A percentile compares a stretch with the other conserved stretches of the same genome.
phyloP scores from a whole-genome alignment of 768 basidiomycete genomes.

The Mycena amicta region DNA sequence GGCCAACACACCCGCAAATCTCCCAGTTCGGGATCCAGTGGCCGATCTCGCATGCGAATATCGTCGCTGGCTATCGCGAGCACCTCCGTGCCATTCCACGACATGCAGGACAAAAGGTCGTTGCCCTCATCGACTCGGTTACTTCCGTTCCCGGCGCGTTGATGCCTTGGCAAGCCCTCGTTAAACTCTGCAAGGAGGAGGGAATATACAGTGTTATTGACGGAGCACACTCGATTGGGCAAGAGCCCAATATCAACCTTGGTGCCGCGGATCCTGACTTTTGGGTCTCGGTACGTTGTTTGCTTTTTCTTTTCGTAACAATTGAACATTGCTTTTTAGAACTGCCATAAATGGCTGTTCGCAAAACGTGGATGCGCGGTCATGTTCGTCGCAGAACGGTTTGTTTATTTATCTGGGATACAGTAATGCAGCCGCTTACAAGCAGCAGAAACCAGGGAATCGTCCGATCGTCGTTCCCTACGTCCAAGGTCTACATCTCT shows the following conservation, averaged over 20 bases:
- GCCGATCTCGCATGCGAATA: conserved; percentile 52
- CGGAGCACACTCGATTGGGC: conserved; percentile 79
- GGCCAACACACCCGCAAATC: conserved; percentile 46
- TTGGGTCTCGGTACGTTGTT: conserved; percentile 62
- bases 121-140: conserved; percentile 69
- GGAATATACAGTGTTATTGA: conserved; percentile 68
- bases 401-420: no score
- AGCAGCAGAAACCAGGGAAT: conserved; percentile 61
- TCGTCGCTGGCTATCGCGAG: conserved; percentile 52
- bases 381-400: conserved; percentile 41
- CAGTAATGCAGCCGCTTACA: no score
- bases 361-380: conserved; percentile 59
- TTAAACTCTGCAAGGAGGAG: conserved; percentile 63
- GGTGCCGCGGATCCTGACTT: conserved; percentile 54
- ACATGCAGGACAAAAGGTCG: conserved; percentile 43
- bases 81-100: conserved; percentile 29
- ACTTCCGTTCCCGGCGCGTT: conserved; percentile 59
- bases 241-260: conserved; percentile 64
- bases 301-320: not conserved
- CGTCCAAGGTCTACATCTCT: conserved; percentile 53
- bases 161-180: conserved; percentile 74
- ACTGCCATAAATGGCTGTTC: conserved; percentile 76
- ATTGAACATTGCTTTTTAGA: conserved; percentile 42
- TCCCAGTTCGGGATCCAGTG: conserved; percentile 49
- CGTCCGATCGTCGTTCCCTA: conserved; percentile 62